A percentile compares a stretch with the other conserved stretches of the same genome.
Conservation (phyloP, 768 basidiomycete species). For the Leccinum boreale region DNA sequence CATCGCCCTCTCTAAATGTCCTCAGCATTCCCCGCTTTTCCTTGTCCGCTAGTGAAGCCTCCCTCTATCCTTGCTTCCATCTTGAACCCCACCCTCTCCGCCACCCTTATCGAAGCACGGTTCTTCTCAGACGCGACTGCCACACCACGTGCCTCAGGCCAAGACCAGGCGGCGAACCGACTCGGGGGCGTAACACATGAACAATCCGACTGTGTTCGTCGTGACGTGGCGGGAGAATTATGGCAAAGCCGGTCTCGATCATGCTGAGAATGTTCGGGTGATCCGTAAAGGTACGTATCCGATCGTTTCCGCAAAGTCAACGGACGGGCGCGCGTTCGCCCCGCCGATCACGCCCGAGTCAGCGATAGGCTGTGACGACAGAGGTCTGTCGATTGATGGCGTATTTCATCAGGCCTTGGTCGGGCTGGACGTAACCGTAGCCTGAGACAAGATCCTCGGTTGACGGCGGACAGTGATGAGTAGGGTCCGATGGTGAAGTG, state of each 20-base stretch:
- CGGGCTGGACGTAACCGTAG: conserved; percentile 32
- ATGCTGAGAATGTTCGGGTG: conserved; percentile 33
- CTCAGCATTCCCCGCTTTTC: conserved; percentile 33
- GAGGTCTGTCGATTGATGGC: conserved; percentile 51
- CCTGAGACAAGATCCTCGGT: conserved; percentile 29
- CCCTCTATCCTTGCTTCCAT: conserved; percentile 55
- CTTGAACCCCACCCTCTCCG: conserved; percentile 58
- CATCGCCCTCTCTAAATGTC: conserved; percentile 31
- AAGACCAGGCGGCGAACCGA: conserved; percentile 36
- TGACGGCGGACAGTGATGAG: conserved; percentile 34
- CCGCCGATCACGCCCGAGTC: background rate
- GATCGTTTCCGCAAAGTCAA: conserved; percentile 48
- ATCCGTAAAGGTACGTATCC: conserved; percentile 44
- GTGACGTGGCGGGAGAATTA: conserved; percentile 58
- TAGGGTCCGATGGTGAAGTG: conserved; percentile 55
- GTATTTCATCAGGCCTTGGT: conserved; percentile 40
- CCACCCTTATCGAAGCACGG: conserved; percentile 43
- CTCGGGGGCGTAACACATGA: conserved; percentile 47
- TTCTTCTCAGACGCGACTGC: conserved; percentile 50
- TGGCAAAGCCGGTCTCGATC: conserved; percentile 54
- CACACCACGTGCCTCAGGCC: conserved; percentile 63
- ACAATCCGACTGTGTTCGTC: conserved; percentile 48
- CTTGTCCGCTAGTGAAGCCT: conserved; percentile 40
- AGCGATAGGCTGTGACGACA: background rate
- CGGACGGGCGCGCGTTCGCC: background rate